phyloP scores from a whole-genome alignment of 2,329 filamentous ascomycete species.

The Endoconidiophora laricicola region DNA sequence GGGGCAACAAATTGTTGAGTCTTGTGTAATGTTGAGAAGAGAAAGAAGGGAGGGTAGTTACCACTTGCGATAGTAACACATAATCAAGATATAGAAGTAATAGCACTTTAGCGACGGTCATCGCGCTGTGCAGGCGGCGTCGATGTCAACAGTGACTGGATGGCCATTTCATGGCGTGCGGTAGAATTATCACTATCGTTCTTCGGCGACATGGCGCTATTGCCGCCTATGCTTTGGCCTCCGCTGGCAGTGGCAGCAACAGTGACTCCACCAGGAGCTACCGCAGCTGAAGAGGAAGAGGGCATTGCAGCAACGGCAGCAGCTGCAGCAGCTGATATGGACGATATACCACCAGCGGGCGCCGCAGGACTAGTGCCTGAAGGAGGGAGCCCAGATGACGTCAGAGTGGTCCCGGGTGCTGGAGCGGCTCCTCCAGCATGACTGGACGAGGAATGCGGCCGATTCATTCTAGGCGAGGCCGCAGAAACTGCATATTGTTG shows the following conservation, averaged over 20 bases:
- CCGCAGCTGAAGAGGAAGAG: background rate
- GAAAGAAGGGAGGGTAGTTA: too few species aligned
- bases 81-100: too few species aligned
- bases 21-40: too few species aligned
- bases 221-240: background rate
- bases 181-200: background rate
- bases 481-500: too few species aligned
- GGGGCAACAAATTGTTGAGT: background rate
- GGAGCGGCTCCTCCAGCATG: too few species aligned
- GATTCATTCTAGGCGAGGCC: too few species aligned
- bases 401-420: too few species aligned
- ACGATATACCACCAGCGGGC: background rate
- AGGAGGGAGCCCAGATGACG: too few species aligned
- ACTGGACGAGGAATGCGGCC: too few species aligned
- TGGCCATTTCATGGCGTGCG: slow-evolving; percentile 7
- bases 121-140: background rate
- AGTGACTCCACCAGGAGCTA: background rate
- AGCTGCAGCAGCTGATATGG: background rate
- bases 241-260: background rate
- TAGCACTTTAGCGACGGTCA: too few species aligned
- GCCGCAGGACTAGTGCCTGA: too few species aligned
- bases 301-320: background rate
- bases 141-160: slow-evolving; percentile 2
- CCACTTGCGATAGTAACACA: too few species aligned
- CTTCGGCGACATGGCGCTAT: background rate